Conservation (phyloP, 345 rosid genomes). For the Populus tremula region DNA sequence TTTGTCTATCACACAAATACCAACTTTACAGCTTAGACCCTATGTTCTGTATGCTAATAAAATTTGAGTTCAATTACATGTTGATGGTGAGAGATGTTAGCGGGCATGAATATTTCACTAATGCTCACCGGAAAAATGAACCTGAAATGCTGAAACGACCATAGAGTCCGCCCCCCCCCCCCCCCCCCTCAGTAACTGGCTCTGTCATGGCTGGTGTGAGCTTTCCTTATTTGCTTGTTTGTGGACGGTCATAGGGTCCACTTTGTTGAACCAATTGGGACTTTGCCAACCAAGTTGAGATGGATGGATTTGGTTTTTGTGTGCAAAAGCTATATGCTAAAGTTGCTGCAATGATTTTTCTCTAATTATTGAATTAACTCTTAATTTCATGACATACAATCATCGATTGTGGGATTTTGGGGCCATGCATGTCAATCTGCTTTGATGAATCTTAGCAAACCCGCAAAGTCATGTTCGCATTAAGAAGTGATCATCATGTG, state of each 20-base stretch:
- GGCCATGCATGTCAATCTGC: not conserved
- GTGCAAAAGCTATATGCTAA: not conserved
- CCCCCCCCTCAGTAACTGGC: too few species aligned
- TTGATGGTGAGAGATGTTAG: too few species aligned
- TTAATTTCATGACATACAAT: not conserved
- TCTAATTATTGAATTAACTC: not conserved
- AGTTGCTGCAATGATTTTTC: not conserved
- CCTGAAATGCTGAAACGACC: not conserved
- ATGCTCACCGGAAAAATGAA: not conserved
- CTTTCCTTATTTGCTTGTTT: not conserved
- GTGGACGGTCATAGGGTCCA: not conserved
- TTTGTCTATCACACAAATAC: too few species aligned
- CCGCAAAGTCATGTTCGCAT: constrained; percentile 4
- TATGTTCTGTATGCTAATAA: too few species aligned
- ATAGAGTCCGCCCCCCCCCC: not conserved
- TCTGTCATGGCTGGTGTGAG: not conserved
- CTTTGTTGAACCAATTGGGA: not conserved
- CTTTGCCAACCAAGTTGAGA: not conserved
- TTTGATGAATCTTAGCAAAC: not conserved
- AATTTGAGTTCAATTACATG: too few species aligned
- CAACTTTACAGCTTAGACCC: too few species aligned
- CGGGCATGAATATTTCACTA: not conserved
- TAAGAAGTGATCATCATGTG: constrained; percentile 7
- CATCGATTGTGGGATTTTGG: not conserved
- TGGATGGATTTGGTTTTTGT: not conserved